A percentile compares a stretch with the other conserved stretches of the same genome.
These are phyloP conservation scores for Stropharia rugosoannulata DNA, from an alignment of 768 basidiomycete species.

Conservation along the genomic window DNA sequence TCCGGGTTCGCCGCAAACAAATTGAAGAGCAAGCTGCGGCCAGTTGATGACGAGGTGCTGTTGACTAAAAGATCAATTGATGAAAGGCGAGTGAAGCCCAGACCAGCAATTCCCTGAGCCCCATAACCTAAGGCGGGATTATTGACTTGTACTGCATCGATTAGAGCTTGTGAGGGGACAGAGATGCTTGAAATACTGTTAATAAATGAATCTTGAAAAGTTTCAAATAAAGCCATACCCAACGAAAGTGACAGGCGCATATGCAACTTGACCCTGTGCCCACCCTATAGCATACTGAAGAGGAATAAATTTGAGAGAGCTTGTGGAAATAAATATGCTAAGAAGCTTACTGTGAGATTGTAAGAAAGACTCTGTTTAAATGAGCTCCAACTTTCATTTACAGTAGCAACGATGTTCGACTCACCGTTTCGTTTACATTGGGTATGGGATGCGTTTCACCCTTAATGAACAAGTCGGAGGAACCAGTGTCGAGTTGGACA, in stretches of 20 bases:
- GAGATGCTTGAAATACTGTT: conserved; percentile 43
- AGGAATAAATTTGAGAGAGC: neutral
- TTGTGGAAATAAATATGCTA: neutral
- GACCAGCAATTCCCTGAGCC: conserved; percentile 68
- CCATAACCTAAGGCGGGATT: conserved; percentile 77
- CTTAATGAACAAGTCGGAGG: conserved; percentile 78
- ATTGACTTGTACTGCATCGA: conserved; percentile 60
- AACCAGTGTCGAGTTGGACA: conserved; percentile 84
- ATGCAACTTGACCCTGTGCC: conserved; percentile 65
- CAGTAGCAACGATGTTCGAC: conserved; percentile 18
- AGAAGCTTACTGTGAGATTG: conserved; percentile 61
- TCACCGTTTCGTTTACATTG: conserved; percentile 46
- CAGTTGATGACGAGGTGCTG: conserved; percentile 52
- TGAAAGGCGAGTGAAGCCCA: conserved; percentile 79
- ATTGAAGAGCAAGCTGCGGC: conserved; percentile 74
- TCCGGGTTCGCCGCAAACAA: conserved; percentile 65
- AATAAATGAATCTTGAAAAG: neutral
- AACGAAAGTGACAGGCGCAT: conserved; percentile 65
- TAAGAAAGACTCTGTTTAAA: conserved; percentile 39
- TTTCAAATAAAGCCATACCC: conserved; percentile 42
- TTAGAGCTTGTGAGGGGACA: conserved; percentile 67
- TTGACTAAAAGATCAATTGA: conserved; percentile 65
- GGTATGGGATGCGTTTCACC: conserved; percentile 47
- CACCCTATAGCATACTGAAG: conserved; percentile 79
- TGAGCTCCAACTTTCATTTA: conserved; percentile 11